Evolutionary conservation across 345 rosid species (phyloP).

Genomic region (Syzygium aromaticum): DNA sequence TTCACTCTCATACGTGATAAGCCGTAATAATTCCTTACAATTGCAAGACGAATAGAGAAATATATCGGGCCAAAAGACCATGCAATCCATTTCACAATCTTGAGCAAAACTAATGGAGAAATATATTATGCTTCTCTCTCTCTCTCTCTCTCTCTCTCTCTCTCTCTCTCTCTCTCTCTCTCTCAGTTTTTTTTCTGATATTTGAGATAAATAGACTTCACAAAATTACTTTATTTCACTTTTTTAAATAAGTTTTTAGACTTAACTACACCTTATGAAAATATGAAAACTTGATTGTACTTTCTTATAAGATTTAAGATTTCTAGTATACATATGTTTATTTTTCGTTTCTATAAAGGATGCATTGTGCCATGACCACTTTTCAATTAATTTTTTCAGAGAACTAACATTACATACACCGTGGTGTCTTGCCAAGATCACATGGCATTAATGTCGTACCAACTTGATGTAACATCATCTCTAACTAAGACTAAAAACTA

Average conservation of each 20-base stretch:
- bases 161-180: not conserved
- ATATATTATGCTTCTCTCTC: not conserved
- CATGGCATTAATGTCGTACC: not conserved
- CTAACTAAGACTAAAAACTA: not conserved
- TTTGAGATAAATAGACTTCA: not conserved
- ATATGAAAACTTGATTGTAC: not conserved
- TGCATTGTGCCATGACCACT: not conserved
- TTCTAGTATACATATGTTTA: not conserved
- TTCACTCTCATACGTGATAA: rapidly evolving
- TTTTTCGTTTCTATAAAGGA: not conserved
- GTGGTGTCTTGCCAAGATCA: not conserved
- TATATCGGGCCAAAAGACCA: not conserved
- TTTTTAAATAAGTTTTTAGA: not conserved
- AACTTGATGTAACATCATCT: not conserved
- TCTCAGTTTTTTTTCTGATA: not conserved
- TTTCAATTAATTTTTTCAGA: not conserved
- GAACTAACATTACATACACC: not conserved
- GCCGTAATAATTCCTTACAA: rapidly evolving
- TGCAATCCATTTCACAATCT: not conserved
- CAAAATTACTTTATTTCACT: not conserved
- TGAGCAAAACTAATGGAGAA: not conserved
- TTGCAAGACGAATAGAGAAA: not conserved
- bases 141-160: not conserved
- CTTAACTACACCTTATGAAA: not conserved
- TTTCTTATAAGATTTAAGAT: not conserved